Conservation (phyloP, 1,284 basidiomycete genomes). For the Tilletiopsis washingtonensis region DNA sequence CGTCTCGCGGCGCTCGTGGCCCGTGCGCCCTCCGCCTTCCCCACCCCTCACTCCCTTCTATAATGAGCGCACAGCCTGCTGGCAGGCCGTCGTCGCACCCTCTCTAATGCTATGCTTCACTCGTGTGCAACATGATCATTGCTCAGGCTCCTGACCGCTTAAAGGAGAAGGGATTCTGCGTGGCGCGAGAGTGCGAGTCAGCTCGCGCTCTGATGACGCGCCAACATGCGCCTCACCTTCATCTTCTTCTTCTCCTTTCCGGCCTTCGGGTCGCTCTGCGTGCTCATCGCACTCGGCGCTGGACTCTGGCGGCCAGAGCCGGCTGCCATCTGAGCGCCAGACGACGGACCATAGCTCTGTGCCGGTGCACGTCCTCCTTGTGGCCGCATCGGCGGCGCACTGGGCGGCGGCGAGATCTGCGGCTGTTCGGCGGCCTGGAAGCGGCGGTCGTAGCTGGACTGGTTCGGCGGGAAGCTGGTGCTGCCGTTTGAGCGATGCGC, state of each 20-base stretch:
- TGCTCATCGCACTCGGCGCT: slow-evolving; percentile 10
- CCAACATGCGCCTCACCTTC: slow-evolving; percentile 10
- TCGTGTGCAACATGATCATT: too few species aligned
- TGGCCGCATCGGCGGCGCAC: too few species aligned
- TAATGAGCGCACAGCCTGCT: too few species aligned
- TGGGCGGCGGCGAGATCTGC: not conserved
- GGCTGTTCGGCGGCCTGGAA: slow-evolving; percentile 6
- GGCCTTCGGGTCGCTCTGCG: slow-evolving; percentile 7
- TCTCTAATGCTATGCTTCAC: too few species aligned
- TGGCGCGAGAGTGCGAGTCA: too few species aligned
- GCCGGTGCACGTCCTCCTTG: not conserved
- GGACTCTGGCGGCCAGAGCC: slow-evolving; percentile 10
- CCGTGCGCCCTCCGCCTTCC: too few species aligned
- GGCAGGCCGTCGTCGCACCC: too few species aligned
- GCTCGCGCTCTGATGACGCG: too few species aligned
- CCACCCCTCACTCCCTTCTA: too few species aligned
- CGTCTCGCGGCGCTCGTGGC: too few species aligned
- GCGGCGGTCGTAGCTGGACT: slow-evolving; percentile 11
- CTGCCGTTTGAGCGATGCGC: not conserved
- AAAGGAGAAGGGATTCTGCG: too few species aligned
- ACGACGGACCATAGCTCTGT: not conserved
- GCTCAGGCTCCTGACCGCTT: too few species aligned
- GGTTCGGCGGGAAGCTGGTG: slow-evolving; percentile 3
- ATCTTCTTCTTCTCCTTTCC: slow-evolving; percentile 25
- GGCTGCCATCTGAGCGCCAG: not conserved